Base-by-base conservation (phyloP, 805 yeast genomes). In the Lipomyces orientalis region DNA sequence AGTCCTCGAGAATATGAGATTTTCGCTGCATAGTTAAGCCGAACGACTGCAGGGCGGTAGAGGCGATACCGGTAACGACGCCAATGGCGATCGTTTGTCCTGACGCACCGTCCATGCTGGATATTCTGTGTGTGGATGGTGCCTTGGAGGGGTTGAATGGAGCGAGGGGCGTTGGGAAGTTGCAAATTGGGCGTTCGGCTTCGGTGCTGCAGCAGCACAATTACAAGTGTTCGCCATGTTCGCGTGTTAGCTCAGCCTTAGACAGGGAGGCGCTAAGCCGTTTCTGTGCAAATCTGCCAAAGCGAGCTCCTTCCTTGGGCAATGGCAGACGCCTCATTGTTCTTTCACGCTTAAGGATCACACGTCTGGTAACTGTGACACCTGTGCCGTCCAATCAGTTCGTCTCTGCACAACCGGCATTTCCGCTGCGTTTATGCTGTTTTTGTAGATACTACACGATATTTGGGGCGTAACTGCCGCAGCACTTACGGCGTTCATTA, bases 21-120 rank as follows among this genome's bases (percentile, higher is more conserved):
- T 90, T 89, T 60, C 97, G 81, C 78, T 92, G 97, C 52, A 91
- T 81, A 1, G 95, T 90, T 52, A 91, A 83, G 0, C 97, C 97
- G 22, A 91, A 79, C 1, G 95, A 88, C 77, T 92, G 97, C 46
- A 88, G 83, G 0, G 92, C 92, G 2, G 93, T 87, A 7, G 96
- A 89, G 10, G 88, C 71, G 10, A 91, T 83, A 12, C 94, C 75
- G 52, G 74, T 73, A 14, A 78, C 79, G 25, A 71, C 76, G 57
- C 81, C 82, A 29, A 74, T 75, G 22, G 70, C 66, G 22, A 66
- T 74, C 10, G 74, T 60, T 54, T 66, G 56, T 12, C 73, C 60
- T 25, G 73, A 60, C n/a, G 70, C 71, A 31, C 72, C 72, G 60
- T 64, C 69, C 71, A 69, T 69, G 35, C 33, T 54, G 62, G 33